Evolutionary conservation across 495 filamentous ascomycete species (phyloP), one percentile per base, ranked within the genome.

Genomic region (Endocarpon pusillum): DNA sequence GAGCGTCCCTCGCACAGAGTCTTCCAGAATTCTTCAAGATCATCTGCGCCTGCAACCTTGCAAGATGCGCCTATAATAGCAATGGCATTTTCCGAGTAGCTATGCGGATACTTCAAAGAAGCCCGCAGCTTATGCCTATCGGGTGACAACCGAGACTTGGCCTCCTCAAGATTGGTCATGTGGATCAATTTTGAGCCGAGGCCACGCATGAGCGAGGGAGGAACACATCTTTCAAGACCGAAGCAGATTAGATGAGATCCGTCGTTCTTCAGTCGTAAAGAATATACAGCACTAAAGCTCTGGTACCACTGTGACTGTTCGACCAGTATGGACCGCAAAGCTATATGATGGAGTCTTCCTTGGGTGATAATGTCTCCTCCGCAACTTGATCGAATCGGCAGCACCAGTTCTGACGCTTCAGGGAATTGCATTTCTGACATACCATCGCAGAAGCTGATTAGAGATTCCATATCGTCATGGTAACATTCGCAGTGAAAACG

Each of bases 1-100:
- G 60, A 65, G 31, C 61, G 32, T 1, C 57, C 64, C 0, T 44
- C 32, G 14, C 43, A 45, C 1, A 67, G 39, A 2, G 66, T 30
- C 0, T 58, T 21, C 57, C 57, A 64, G 34, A 66, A 64, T 17
- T 67, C 56, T 0, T 55, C 50, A 1, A 62, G 24, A 24, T 62
- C 50, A 10, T 64, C 51, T 1, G 66, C 66, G 1, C 65, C 67
- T 5, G 66, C 55, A 0, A 61, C 48, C 1, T 62, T 56, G 32
- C 51, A 53, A 0, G 65, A 53, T 63, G 69, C 67, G 1, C 67
- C 66, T 14, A 71, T 46, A 3, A 71, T 52, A 1, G 67, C 67
- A 33, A 71, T 62, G 15, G 56, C 61, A 18, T 48, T 38, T 14
- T 53, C 47, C 8, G 38, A 32, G 12, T 34, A 20, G 12, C 15